Evolutionary conservation across 768 basidiomycete species (phyloP), one percentile per base, ranked within the genome.

Genomic region (Macrolepiota dolichaula): DNA sequence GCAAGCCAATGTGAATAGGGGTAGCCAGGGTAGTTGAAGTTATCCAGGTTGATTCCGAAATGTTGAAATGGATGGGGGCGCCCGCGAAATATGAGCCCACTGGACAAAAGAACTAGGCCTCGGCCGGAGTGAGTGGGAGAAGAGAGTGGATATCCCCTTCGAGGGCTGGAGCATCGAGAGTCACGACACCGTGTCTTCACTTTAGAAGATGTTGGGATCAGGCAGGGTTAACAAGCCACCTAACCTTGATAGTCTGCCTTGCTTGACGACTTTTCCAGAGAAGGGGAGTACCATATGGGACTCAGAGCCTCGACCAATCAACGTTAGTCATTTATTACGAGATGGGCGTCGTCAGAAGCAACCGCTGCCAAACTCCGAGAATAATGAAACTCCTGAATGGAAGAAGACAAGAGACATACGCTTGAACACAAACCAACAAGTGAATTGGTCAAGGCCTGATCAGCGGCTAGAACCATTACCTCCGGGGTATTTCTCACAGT

Each of bases 121-220:
- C 15, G 37, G 36, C 37, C 22, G 37, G 57, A 38, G 57, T 36
- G 49, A 58, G 57, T 51, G 49, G 46, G 49, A 50, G 36, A 35
- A 38, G 35, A 24, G 40, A 12, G 37, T 24, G n/a, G 29, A n/a
- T 37, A 53, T 49, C 47, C 13, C 47, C 47, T 49, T 49, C 24
- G 47, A 24, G 47, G 47, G 47, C 22, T 49, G 47, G 47, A 49
- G 19, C 17, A 44, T 1, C 42, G 17, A 13, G 24, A 49, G 57
- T 58, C 57, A 58, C 57, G 50, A 58, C 57, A 58, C 36, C 49
- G 57, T 22, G 49, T 58, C 57, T 49, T 58, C 36, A 50, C 57
- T 47, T 36, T 58, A 15, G 19, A 32, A 24, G 6, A 13, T 22
- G 4, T 36, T 55, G 44, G 44, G 29, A 49, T 36, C 32, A 57